Base-by-base conservation (phyloP, 495 filamentous ascomycete genomes). In the Pseudoneurospora amorphoporcata region DNA sequence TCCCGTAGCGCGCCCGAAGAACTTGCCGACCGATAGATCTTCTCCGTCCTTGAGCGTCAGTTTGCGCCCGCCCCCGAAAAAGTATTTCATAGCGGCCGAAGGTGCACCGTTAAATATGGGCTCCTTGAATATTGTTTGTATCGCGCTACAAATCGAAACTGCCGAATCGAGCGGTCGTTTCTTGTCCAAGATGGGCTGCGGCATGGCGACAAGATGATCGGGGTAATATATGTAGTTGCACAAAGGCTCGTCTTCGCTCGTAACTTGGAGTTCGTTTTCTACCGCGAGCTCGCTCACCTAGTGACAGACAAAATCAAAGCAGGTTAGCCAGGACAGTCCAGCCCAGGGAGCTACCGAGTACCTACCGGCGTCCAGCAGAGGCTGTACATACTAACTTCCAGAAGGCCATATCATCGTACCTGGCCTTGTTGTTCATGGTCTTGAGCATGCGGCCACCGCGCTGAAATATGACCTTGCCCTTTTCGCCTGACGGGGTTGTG, bases 211-310 rank as follows among this genome's bases (percentile, higher is more conserved):
- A 38, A 99, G 87, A 76, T 90, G 93, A 77, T 98, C 92, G 4
- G 94, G 93, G 76, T 96, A 97, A 85, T 97, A 98, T 69, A 99
- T 86, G 79, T 87, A 99, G n/a, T 93, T 91, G 73, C 90, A 90
- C 70, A 78, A 77, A 14, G 88, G 84, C 7, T 69, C 72, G 86
- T 86, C 0, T 82, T 83, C 2, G 84, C 83, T 39, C 75, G 71
- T 77, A 69, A 23, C 42, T 84, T 88, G 35, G 77, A 95, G 73
- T 72, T 93, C 84, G 65, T 89, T 76, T 19, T 83, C 75, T 68
- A 99, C 80, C 14, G 81, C 84, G 19, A 98, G 82, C 12, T 88
- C 84, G 41, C 82, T 75, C 68, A 95, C 83, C 94, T 96, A 73
- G 14, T 61, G 53, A 12, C 53, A 61, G 35, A 70, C 35, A 72